Percentiles rank a stretch among this genome's conserved stretches.
Evolutionary conservation across 345 rosid genomes (phyloP).

Genomic region (Fremontodendron californicum): DNA sequence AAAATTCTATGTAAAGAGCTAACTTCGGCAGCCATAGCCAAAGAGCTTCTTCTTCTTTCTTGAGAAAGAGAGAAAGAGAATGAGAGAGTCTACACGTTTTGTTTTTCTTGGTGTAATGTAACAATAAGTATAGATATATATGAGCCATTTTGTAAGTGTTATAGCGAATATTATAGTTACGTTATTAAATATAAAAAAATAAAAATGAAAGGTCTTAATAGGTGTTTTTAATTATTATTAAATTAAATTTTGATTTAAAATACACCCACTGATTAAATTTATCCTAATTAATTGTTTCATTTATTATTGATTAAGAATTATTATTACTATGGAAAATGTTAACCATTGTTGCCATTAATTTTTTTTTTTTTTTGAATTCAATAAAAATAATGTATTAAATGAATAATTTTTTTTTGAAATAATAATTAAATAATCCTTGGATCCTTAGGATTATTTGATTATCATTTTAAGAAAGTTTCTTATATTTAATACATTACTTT

Average conservation of each 20-base stretch:
- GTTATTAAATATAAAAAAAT: not conserved
- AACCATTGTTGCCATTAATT: too few relatives aligned
- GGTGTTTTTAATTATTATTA: not conserved
- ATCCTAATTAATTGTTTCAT: not conserved
- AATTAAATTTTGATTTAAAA: not conserved
- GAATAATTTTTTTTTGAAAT: too few relatives aligned
- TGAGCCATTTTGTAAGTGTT: constrained; percentile 2
- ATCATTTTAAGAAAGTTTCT: too few relatives aligned
- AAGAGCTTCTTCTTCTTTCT: not conserved
- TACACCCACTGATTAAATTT: not conserved
- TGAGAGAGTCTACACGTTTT: not conserved
- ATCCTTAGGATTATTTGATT: too few relatives aligned
- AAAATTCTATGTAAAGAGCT: not conserved
- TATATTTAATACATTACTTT: too few relatives aligned
- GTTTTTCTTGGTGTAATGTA: not conserved
- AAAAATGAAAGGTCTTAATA: constrained; percentile 7
- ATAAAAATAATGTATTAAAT: too few relatives aligned
- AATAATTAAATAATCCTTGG: too few relatives aligned
- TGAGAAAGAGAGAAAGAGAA: not conserved
- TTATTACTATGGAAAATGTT: too few relatives aligned
- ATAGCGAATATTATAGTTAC: not conserved
- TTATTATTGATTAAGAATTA: too few relatives aligned
- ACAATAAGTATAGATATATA: not conserved
- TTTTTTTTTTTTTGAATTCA: too few relatives aligned
- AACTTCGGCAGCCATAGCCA: constrained; percentile 16